Evolutionary conservation across 2,329 filamentous ascomycete species (phyloP), one percentile per base, ranked within the genome.

Genomic region (Penicillium psychrosexuale): DNA sequence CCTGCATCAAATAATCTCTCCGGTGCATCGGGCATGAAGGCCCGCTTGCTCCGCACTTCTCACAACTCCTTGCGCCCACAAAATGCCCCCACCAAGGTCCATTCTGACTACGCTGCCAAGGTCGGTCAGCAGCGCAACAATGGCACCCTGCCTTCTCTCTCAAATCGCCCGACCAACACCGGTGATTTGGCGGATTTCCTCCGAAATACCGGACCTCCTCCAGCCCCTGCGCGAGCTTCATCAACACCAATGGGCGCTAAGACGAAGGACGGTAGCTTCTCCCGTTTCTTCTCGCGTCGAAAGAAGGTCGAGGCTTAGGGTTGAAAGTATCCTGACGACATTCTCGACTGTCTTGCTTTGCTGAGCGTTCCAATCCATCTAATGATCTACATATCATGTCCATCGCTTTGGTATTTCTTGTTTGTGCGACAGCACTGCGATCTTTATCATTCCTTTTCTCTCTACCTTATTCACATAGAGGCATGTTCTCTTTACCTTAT

Each of bases 111-210:
- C 55, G 61, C 73, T 5, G 54, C 64, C 22, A 76, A 75, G 48
- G 67, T 74, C 13, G 70, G 72, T 19, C 65, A 68, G 38, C 72
- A 73, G 46, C 70, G 73, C 15, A 68, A 67, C 48, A 62, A 59
- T 15, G 61, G 66, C 40, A 54, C 45, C 44, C 61, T 61, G 56
- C 63, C 61, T 37, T 59, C 59, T 57, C 39, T 64, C 33, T 57
- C 65, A 9, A 57, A 68, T 40, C 61, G 66, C 37, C 65, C 69
- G 47, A 73, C 70, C 17, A 74, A 75, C 27, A 91, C 87, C 2
- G 81, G 82, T 17, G 88, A 91, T 47, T 73, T 93, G 42, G 88
- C 89, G 0, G 84, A 85, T 48, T 93, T 93, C 69, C 74, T 94
- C 31, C 83, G 81, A 50, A 84, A 84, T 64, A 88, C 87, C 13